phyloP scores from a whole-genome alignment of 164 flowering plant genomes.

The Stephania cephalantha region DNA sequence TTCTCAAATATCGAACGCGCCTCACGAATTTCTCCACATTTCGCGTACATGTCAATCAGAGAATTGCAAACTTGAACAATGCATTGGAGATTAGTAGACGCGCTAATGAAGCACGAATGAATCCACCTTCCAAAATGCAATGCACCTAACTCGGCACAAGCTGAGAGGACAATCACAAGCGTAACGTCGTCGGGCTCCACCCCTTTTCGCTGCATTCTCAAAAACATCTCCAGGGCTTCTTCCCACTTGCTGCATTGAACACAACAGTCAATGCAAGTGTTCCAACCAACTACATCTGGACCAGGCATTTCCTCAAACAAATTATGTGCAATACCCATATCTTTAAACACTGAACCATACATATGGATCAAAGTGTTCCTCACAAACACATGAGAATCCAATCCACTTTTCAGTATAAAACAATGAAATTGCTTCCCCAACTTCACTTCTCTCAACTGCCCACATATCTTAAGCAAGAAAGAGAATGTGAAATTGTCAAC shows the following conservation, averaged over 20 bases:
- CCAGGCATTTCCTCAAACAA: constrained; percentile 50
- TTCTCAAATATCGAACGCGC: constrained; percentile 28
- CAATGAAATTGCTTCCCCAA: constrained; percentile 43
- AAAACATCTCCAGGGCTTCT: constrained; percentile 43
- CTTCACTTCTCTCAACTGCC: constrained; percentile 25
- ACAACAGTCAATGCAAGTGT: constrained; percentile 40
- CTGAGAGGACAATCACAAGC: constrained; percentile 1
- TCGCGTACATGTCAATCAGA: constrained; percentile 45
- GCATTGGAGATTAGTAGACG: constrained; percentile 6
- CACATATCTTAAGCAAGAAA: constrained; percentile 49
- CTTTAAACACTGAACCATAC: constrained; percentile 36
- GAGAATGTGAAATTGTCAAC: constrained; percentile 54
- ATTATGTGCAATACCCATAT: constrained; percentile 28
- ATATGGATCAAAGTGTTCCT: constrained; percentile 53
- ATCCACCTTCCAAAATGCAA: constrained; percentile 48
- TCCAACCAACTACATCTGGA: constrained; percentile 55
- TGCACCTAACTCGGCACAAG: constrained; percentile 32
- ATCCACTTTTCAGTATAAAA: constrained; percentile 31
- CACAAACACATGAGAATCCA: constrained; percentile 46
- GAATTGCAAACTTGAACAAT: constrained; percentile 27
- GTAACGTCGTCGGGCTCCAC: constrained; percentile 29
- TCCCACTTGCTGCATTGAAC: constrained; percentile 27
- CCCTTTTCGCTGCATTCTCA: constrained; percentile 29
- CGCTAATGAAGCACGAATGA: constrained; percentile 24
- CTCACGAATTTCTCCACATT: constrained; percentile 45